Evolutionary conservation across 495 filamentous ascomycete genomes (phyloP), one percentile per base, ranked within the genome.

Genomic region (Penicillium cosmopolitanum): DNA sequence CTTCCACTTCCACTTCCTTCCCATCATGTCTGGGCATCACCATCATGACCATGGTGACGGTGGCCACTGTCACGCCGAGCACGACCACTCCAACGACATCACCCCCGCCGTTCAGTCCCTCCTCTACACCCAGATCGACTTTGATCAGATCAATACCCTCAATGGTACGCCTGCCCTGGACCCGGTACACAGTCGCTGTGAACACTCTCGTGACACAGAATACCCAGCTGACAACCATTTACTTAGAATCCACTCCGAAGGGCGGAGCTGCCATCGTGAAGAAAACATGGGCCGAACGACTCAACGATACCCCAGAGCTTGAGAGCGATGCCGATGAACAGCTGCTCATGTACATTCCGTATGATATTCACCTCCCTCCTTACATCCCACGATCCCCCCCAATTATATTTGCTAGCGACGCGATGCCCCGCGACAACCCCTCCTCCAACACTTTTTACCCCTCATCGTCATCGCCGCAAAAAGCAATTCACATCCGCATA

Each of bases 281-380:
- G 73, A 98, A 98, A 76, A 89, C 91, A 46, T 98, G 93, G 93
- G 80, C 84, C 5, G 87, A 97, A 70, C 78, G 95, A 55, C 63
- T 97, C 57, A 72, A 87, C 28, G 70, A 81, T 10, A 77, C 87
- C 61, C 90, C 90, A 0, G 87, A 93, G 72, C 81, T 98, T 12
- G 83, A 80, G 68, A 97, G 92, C 58, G 90, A 94, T 70, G 85
- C 87, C 0, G 95, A 98, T 67, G 95, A 97, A 79, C 92, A 98
- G 76, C 60, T 98, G n/a, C 68, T 98, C 35, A 89, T 98, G 76
- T 86, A 88, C 66, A 83, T 98, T 19, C 96, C 95, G 94, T 98
- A 78, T 47, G 90, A 44, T 44, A 44, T 84, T 10, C 1, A 25
- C 47, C n/a, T 23, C 7, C 40, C 21, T 66, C 67, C 64, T 67